A percentile compares a stretch with the other conserved stretches of the same genome.
Evolutionary conservation across 1,284 basidiomycete genomes (phyloP).

Genomic region (Fomitopsis pinicola): DNA sequence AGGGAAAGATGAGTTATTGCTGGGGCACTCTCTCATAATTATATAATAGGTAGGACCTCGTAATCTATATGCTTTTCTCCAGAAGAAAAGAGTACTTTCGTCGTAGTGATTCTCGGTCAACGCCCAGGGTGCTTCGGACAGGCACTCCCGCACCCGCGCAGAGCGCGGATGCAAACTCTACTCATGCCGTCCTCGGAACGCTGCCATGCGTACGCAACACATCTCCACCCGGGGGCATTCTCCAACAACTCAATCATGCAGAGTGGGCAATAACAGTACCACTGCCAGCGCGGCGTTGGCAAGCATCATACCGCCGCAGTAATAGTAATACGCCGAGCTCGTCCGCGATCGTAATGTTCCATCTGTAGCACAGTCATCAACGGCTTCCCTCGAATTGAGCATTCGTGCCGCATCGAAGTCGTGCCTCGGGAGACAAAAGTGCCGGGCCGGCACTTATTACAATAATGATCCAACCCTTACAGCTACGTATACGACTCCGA

Average conservation of each 20-base stretch:
- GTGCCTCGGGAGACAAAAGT: neutral
- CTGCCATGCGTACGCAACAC: neutral
- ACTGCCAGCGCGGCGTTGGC: neutral
- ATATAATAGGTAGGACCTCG: no score
- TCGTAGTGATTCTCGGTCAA: neutral
- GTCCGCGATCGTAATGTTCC: neutral
- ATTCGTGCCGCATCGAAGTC: neutral
- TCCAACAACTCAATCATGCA: neutral
- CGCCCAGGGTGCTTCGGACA: neutral
- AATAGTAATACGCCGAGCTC: neutral
- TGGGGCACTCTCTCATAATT: no score
- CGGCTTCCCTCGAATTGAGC: neutral
- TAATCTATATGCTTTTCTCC: no score
- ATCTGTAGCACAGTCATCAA: neutral
- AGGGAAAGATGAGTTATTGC: no score
- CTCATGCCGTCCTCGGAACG: neutral
- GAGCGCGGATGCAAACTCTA: neutral
- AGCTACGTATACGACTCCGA: neutral
- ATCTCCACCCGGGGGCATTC: neutral
- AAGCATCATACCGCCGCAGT: neutral
- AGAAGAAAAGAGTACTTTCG: no score
- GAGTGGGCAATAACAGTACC: neutral
- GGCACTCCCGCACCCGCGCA: neutral
- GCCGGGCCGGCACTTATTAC: neutral
- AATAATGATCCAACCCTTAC: neutral